Evolutionary conservation across 2,329 filamentous ascomycete species (phyloP).

Genomic region (Clonostachys chloroleuca): DNA sequence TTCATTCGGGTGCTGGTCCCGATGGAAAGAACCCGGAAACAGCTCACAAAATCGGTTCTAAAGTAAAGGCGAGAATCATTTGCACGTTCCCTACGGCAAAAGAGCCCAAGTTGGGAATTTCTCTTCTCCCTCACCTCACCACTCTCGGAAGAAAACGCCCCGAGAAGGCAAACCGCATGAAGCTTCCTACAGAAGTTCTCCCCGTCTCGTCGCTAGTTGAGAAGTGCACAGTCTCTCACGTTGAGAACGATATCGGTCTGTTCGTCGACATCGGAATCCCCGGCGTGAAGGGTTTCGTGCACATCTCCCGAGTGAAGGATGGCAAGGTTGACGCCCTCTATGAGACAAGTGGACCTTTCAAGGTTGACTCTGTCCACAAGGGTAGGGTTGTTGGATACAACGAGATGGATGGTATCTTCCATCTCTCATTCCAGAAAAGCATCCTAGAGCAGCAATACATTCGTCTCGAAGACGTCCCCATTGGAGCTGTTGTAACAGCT

Average conservation of each 20-base stretch:
- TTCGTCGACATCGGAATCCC: constrained; percentile 64
- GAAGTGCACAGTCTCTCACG: constrained; percentile 72
- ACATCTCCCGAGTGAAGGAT: constrained; percentile 90
- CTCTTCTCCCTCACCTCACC: constrained; percentile 79
- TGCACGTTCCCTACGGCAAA: constrained; percentile 81
- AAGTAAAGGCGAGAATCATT: constrained; percentile 80
- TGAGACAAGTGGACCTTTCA: constrained; percentile 71
- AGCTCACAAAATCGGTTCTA: constrained; percentile 78
- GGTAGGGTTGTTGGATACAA: constrained; percentile 86
- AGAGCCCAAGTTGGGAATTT: constrained; percentile 80
- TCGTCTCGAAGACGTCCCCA: constrained; percentile 81
- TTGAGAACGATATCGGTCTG: constrained; percentile 75
- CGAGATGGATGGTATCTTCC: constrained; percentile 77
- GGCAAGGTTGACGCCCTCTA: constrained; percentile 82
- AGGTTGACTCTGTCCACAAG: constrained; percentile 72
- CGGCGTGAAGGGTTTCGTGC: constrained; percentile 80
- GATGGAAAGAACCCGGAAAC: constrained; percentile 66
- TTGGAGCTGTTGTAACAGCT: constrained; percentile 77
- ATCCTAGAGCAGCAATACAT: constrained; percentile 86
- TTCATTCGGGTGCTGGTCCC: constrained; percentile 78
- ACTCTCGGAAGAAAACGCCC: constrained; percentile 49
- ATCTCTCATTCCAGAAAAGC: constrained; percentile 77
- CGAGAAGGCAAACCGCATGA: constrained; percentile 26
- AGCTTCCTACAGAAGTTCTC: constrained; percentile 52
- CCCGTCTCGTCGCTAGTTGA: constrained; percentile 74